phyloP scores from a whole-genome alignment of 805 yeast species.

The Candida succiphila region DNA sequence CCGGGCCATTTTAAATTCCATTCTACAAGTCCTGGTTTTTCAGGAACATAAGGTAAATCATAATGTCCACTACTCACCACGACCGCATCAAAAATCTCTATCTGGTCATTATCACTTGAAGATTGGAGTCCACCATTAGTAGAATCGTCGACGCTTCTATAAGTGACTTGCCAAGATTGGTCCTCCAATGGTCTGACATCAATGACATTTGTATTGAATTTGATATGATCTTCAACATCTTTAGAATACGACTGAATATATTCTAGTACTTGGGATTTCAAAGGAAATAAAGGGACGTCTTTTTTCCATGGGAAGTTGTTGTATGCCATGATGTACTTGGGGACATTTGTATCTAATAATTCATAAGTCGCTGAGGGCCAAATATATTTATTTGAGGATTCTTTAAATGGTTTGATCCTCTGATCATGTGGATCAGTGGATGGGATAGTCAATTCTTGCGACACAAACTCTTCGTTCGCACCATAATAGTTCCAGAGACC shows the following conservation, averaged over 20 bases:
- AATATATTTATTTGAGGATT: slow-evolving; percentile 13
- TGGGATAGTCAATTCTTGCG: slow-evolving; percentile 15
- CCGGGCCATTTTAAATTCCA: slow-evolving; percentile 35
- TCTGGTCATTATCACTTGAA: slow-evolving; percentile 9
- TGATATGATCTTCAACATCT: slow-evolving; percentile 27
- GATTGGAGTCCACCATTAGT: slow-evolving; percentile 22
- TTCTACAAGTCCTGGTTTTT: slow-evolving; percentile 39
- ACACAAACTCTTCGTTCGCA: slow-evolving; percentile 13
- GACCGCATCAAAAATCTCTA: slow-evolving; percentile 49
- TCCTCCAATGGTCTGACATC: slow-evolving; percentile 22
- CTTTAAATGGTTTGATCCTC: slow-evolving; percentile 4
- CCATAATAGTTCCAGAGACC: slow-evolving; percentile 73
- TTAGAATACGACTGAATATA: slow-evolving; percentile 47
- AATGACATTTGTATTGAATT: slow-evolving; percentile 37
- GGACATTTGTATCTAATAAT: slow-evolving; percentile 60
- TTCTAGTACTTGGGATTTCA: slow-evolving; percentile 42
- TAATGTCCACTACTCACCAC: slow-evolving; percentile 55
- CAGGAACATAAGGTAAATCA: slow-evolving; percentile 52
- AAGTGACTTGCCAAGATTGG: slow-evolving; percentile 33
- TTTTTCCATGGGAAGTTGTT: slow-evolving; percentile 39
- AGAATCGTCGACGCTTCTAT: slow-evolving; percentile 21
- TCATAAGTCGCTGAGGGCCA: slow-evolving; percentile 55
- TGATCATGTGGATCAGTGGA: slow-evolving; percentile 17
- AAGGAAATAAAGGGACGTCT: slow-evolving; percentile 41
- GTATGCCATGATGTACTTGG: slow-evolving; percentile 57